A percentile compares a stretch with the other conserved stretches of the same genome.
Evolutionary conservation across 176 grass and related monocot genomes (phyloP).

Genomic region (Ampelocalamus luodianensis): DNA sequence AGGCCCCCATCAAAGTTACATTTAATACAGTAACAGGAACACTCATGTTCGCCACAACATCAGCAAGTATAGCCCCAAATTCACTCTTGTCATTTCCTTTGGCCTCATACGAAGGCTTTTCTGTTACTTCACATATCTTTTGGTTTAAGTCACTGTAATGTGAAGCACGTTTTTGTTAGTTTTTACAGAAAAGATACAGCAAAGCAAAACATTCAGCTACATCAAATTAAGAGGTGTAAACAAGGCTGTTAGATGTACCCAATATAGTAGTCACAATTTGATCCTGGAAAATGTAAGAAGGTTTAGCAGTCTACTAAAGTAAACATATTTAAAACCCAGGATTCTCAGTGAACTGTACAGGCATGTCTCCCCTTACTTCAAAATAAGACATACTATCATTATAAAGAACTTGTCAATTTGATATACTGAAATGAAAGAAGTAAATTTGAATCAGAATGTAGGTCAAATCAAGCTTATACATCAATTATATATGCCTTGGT

Average conservation of each 20-base stretch:
- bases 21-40: conserved; percentile 74
- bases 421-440: background rate
- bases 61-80: conserved; percentile 75
- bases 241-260: background rate
- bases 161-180: background rate
- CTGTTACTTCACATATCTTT: conserved; percentile 78
- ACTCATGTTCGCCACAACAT: conserved; percentile 59
- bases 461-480: too few species aligned
- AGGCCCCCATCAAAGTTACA: too few species aligned
- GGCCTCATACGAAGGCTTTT: conserved; percentile 73
- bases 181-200: background rate
- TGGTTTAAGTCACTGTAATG: conserved; percentile 63
- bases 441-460: conserved; percentile 13
- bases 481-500: too few species aligned
- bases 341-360: conserved; percentile 15
- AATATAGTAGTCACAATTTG: background rate
- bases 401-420: background rate
- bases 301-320: background rate
- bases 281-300: background rate
- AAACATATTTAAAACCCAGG: background rate
- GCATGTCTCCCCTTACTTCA: background rate
- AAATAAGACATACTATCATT: background rate
- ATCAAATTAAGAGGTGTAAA: background rate
- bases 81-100: conserved; percentile 79
- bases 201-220: background rate